These are phyloP conservation scores for Tolypocladium sp. DNA, from an alignment of 2,329 filamentous ascomycete genomes.

Conservation along the genomic window DNA sequence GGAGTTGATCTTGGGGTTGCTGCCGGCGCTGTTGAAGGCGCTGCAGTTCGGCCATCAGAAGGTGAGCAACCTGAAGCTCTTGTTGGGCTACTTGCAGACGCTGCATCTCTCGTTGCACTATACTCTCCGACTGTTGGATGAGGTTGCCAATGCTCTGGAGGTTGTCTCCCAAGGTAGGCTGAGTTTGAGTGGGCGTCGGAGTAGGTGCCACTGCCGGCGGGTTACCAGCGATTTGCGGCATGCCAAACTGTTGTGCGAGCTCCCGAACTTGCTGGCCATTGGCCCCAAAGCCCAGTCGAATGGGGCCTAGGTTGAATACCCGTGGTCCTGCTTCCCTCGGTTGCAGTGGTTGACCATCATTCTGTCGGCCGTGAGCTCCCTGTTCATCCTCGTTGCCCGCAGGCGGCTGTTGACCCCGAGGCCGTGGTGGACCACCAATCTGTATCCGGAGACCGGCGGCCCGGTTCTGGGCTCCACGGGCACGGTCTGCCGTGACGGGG, in stretches of 20 bases:
- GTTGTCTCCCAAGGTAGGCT: slow-evolving; percentile 15
- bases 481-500: slow-evolving; percentile 46
- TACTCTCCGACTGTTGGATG: slow-evolving; percentile 57
- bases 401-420: slow-evolving; percentile 4
- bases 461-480: slow-evolving; percentile 15
- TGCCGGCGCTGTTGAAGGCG: slow-evolving; percentile 49
- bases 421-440: slow-evolving; percentile 13
- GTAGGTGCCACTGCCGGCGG: slow-evolving; percentile 12
- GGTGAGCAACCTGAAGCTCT: slow-evolving; percentile 59
- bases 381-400: slow-evolving; percentile 5
- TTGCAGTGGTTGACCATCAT: slow-evolving; percentile 9
- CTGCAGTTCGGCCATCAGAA: slow-evolving; percentile 58
- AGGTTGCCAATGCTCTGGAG: slow-evolving; percentile 46
- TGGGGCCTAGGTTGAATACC: slow-evolving; percentile 64
- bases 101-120: slow-evolving; percentile 59
- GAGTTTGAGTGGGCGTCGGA: slow-evolving; percentile 8
- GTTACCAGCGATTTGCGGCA: slow-evolving; percentile 21
- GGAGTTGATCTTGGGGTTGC: slow-evolving; percentile 19
- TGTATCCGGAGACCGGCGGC: slow-evolving; percentile 21
- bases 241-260: slow-evolving; percentile 54
- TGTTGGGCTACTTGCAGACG: slow-evolving; percentile 53
- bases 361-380: slow-evolving; percentile 4
- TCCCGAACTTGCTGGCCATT: slow-evolving; percentile 57
- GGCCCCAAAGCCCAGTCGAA: slow-evolving; percentile 70
- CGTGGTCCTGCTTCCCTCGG: slow-evolving; percentile 35